Base-by-base conservation (phyloP, 1,139 yeast genomes). In the Eremothecium coryli region DNA sequence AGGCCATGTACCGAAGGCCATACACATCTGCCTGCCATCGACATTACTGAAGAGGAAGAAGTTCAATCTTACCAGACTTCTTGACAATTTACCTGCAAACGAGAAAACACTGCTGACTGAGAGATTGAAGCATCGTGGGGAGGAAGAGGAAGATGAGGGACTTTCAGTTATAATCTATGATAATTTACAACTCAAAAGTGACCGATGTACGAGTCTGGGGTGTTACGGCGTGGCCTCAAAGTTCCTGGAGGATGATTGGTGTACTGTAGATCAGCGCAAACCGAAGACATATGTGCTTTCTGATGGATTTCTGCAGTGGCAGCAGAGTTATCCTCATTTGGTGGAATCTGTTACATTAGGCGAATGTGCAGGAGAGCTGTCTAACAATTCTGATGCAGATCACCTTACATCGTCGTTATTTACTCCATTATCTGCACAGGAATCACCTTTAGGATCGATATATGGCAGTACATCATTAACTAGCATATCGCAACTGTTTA, bases 11-110 rank as follows among this genome's bases (percentile, higher is more conserved):
- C 48, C 47, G n/a, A 60, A 67, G 30, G 70, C 94, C 2, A 61
- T 79, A 29, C 80, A 80, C 50, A 68, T 82, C 23, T 79, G 88
- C 49, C 62, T 82, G 16, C 94, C 94, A 2, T 75, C 90, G 13
- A 82, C 94, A 1, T 63, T 84, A 31, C 60, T 84, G 43, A 79
- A 79, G 51, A 68, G 95, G 42, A 65, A 72, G 24, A 75, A 72
- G 39, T 82, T 78, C 49, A 70, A 71, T 12, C 61, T 82, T 44
- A 62, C 37, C 59, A 78, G 44, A 70, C 53, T 58, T 46, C 31
- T 62, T 14, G 54, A 49, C 26, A 60, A 55, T 40, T 42, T 57
- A 37, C 51, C 61, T 2, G 31, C 44, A 3, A 32, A 50, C 31
- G 76, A 71, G 36, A 64, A 62, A 44, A 31, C 37, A 4, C 45